These are phyloP conservation scores for Fusarium ramigenum DNA, from an alignment of 2,329 filamentous ascomycete genomes.

Conservation along the genomic window DNA sequence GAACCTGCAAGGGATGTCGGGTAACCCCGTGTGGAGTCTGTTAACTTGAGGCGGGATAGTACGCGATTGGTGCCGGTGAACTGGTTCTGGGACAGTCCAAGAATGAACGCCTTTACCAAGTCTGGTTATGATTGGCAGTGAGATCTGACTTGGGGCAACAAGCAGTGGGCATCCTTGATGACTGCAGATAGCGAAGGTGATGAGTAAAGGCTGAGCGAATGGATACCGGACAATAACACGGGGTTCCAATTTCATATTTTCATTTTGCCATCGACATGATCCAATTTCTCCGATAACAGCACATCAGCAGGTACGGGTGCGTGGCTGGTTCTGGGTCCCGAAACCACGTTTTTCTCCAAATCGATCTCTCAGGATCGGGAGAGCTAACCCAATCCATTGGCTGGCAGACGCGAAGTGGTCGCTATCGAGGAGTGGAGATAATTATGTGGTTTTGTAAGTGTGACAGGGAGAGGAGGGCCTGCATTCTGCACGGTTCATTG, in stretches of 20 bases:
- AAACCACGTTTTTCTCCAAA: slow-evolving; percentile 33
- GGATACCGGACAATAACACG: neutral
- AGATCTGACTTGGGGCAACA: slow-evolving; percentile 26
- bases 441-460: slow-evolving; percentile 30
- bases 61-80: slow-evolving; percentile 45
- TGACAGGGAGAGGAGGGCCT: slow-evolving; percentile 13
- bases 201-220: slow-evolving; percentile 15
- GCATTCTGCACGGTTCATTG: slow-evolving; percentile 11
- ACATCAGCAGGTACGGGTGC: slow-evolving; percentile 31
- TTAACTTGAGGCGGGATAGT: slow-evolving; percentile 40
- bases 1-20: slow-evolving; percentile 41
- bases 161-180: slow-evolving; percentile 16
- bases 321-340: slow-evolving; percentile 32
- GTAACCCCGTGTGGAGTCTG: slow-evolving; percentile 42
- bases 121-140: slow-evolving; percentile 34
- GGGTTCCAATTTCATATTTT: neutral
- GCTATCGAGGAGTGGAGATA: slow-evolving; percentile 11
- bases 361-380: slow-evolving; percentile 30
- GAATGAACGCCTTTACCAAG: slow-evolving; percentile 31
- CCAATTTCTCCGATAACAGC: slow-evolving; percentile 13
- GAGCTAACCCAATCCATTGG: slow-evolving; percentile 19
- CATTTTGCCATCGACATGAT: neutral
- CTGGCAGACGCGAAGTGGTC: slow-evolving; percentile 8
- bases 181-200: slow-evolving; percentile 15
- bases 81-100: slow-evolving; percentile 40